Base-by-base conservation (phyloP, 2,329 filamentous ascomycete genomes). In the Microsporum audouinii region DNA sequence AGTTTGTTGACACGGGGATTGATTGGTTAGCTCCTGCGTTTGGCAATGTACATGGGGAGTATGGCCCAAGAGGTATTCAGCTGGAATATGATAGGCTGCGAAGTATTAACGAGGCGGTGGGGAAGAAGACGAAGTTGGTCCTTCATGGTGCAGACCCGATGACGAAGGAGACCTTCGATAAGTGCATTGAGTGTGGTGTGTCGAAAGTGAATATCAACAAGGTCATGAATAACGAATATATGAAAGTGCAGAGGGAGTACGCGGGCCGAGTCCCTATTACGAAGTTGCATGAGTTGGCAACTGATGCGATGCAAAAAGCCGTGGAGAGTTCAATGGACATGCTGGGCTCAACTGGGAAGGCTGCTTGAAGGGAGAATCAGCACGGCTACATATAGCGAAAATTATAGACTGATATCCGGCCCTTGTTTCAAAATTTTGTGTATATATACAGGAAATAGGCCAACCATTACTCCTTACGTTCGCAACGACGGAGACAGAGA, bases 1-100 rank as follows among this genome's bases (percentile, higher is more conserved):
- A 88, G 67, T 90, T 91, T 67, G 80, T 88, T 2, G 80, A 77
- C 1, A 87, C 86, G 8, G 87, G 86, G 0, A 87, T 90, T 68
- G 84, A 90, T 67, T 86, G 86, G 76, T 75, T 91, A 12, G 88
- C 88, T 2, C 88, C 87, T 0, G 86, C 86, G 0, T 88, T 90
- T 73, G 87, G 87, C 2, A 90, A 89, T 67, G 84, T 90, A 51
- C 87, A 90, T 72, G 87, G 87, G 4, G 82, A 85, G 66, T 89
- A 90, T 72, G 86, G 86, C 0, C 80, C 83, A 0, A 74, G 82
- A 14, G 87, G 86, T 0, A 82, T 85, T 29, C 77, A 80, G 69
- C 71, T 87, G 17, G 85, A 88, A 67, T 86, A 83, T 69, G 81
- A 79, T 23, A 72, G 80, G 62, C 69, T 84, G 61, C 69, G 73